Base-by-base conservation (phyloP, 768 basidiomycete genomes). In the Calocera viscosa region DNA sequence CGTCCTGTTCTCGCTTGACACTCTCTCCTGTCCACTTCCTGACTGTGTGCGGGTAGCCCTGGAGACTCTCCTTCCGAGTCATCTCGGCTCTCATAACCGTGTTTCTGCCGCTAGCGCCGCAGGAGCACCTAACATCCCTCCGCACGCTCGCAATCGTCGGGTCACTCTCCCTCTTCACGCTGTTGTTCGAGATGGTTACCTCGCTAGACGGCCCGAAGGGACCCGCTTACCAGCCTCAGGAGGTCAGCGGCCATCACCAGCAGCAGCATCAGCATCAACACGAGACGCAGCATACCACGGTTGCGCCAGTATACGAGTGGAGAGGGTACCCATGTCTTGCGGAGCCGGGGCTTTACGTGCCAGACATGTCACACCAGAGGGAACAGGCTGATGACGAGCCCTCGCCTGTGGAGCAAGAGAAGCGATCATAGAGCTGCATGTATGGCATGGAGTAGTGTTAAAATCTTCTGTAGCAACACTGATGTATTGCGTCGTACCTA, bases 121-220 rank as follows among this genome's bases (percentile, higher is more conserved):
- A 60, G 19, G 53, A 60, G 10, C 53, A 60, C 30, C 53, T 60
- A 11, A 60, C 53, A 12, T 2, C 26, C 24, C 11, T 22, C 26
- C 16, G 53, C 19, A 32, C 53, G 14, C 53, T 60, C 30, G 53
- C 53, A 7, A 60, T 60, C 10, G 53, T 60, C 19, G 53, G 53
- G 5, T 60, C 53, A 5, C 53, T 60, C 11, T 60, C 53, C 26
- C 53, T 60, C 53, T 60, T 60, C 53, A 60, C 53, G 14, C 53
- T 60, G 22, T 11, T 11, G 19, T 60, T 12, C 14, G 53, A 60
- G 53, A 60, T 60, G 53, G 26, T 60, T 26, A 60, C 53, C 19
- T 60, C 53, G 14, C 53, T 60, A 10, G 53, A 60, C 26, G 53
- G 53, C 2, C 53, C 53, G 14, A 60, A 60, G 30, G 53, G 53